Evolutionary conservation across 176 grass and related monocot genomes (phyloP), one percentile per base, ranked within the genome.

Genomic region (Paspalum notatum): DNA sequence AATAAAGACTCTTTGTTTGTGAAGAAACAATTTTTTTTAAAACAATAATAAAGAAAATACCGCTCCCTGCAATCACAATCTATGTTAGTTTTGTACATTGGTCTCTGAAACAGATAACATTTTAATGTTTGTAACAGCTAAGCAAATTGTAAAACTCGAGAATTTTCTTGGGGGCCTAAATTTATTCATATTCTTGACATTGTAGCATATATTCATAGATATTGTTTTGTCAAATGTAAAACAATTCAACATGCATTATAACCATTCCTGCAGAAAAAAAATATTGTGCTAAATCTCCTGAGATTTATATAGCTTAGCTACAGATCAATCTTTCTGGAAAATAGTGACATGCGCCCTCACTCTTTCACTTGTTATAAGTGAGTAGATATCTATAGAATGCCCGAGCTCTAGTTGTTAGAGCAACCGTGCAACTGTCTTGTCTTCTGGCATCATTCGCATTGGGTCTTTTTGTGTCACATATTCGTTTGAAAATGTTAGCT

Each of bases 281-380:
- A 5, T 64, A 12, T 51, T 18, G 45, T 74, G 59, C 80, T 62
- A 82, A 62, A 63, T 65, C 13, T 64, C 37, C 52, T 59, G 41
- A 46, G 16, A 70, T 45, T 53, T 70, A 41, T 60, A 21, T 64
- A 84, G 43, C 17, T 4, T 27, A 61, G 11, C 45, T 13, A n/a
- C n/a, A 18, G 27, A 47, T 59, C 15, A 8, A 56, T 76, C 68
- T 50, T 44, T 60, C 25, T 32, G 22, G 50, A 43, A 68, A 73
- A 13, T 55, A 64, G 59, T 56, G 48, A 46, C 2, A 18, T 67
- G 49, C 55, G 2, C n/a, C 42, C n/a, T 63, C 38, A 39, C 64
- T 56, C 5, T 25, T 67, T 17, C 14, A 11, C n/a, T 82, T 82
- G 55, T 20, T 17, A 81, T 60, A 71, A 46, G 18, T 68, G 49